Conservation (phyloP, 306 rosid species). For the Lathyrus aphaca region DNA sequence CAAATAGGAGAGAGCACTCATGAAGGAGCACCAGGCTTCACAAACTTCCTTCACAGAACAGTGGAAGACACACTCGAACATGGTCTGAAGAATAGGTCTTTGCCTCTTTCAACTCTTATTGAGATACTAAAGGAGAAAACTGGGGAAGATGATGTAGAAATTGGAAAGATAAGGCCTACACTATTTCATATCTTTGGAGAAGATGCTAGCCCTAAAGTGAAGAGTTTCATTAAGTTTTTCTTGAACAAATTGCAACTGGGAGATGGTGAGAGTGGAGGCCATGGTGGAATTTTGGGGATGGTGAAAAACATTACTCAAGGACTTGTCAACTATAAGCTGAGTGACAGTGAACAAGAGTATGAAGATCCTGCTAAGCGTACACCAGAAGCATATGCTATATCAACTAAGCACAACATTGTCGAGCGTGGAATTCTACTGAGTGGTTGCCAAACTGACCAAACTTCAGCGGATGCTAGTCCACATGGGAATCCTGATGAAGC, state of each 20-base stretch:
- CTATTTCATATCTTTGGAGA: slow-evolving; percentile 67
- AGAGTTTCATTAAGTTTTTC: slow-evolving; percentile 67
- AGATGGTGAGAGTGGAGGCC: slow-evolving; percentile 39
- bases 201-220: slow-evolving; percentile 84
- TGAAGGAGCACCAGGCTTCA: slow-evolving; percentile 15
- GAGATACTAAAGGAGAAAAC: slow-evolving; percentile 74
- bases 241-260: slow-evolving; percentile 47
- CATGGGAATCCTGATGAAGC: slow-evolving; percentile 49
- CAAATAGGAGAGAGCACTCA: slow-evolving; percentile 81
- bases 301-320: slow-evolving; percentile 64
- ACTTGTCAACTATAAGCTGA: slow-evolving; percentile 56
- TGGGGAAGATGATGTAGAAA: slow-evolving; percentile 65
- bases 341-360: slow-evolving; percentile 51
- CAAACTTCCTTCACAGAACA: no score
- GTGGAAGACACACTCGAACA: background rate
- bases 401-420: slow-evolving; percentile 38
- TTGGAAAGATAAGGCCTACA: slow-evolving; percentile 64
- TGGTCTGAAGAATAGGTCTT: slow-evolving; percentile 48
- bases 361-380: slow-evolving; percentile 50
- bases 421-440: slow-evolving; percentile 70
- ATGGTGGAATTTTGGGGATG: slow-evolving; percentile 53
- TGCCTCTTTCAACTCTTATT: slow-evolving; percentile 65
- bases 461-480: slow-evolving; percentile 83
- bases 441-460: slow-evolving; percentile 80
- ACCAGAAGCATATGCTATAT: slow-evolving; percentile 63